Evolutionary conservation across 495 filamentous ascomycete species (phyloP).

Genomic region (Daldinia decipiens): DNA sequence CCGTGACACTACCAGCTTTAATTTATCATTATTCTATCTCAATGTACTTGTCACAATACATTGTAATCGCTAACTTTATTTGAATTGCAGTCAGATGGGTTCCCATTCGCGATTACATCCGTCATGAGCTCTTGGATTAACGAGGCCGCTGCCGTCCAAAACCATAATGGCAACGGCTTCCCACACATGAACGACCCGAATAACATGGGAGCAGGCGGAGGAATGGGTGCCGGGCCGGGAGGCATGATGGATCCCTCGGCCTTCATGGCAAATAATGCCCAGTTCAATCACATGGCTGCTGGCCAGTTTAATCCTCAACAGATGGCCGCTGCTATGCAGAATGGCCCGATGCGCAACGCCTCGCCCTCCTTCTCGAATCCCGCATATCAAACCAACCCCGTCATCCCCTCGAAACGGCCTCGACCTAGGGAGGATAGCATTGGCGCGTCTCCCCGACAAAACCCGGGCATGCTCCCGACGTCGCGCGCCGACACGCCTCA

Average conservation of each 20-base stretch:
- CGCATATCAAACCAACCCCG: conserved; percentile 80
- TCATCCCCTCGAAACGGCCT: conserved; percentile 88
- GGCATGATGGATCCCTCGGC: conserved; percentile 66
- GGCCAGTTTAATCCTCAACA: conserved; percentile 67
- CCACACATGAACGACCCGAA: conserved; percentile 67
- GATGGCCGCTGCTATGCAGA: conserved; percentile 78
- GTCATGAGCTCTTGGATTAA: conserved; percentile 88
- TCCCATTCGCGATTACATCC: conserved; percentile 48
- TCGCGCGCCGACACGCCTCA: conserved; percentile 95
- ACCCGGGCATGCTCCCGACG: conserved; percentile 74
- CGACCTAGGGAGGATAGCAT: conserved; percentile 85
- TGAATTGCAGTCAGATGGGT: conserved; percentile 61
- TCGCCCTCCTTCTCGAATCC: conserved; percentile 76
- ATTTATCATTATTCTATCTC: conserved; percentile 48
- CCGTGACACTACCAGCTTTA: conserved; percentile 55
- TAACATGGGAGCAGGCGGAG: conserved; percentile 53
- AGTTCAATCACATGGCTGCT: conserved; percentile 60
- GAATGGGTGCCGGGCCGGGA: conserved; percentile 32
- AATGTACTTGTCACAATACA: conserved; percentile 47
- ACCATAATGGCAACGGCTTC: conserved; percentile 82
- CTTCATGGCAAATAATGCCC: conserved; percentile 62
- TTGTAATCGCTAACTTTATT: conserved; percentile 60
- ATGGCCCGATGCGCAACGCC: conserved; percentile 82
- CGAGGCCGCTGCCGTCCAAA: conserved; percentile 75
- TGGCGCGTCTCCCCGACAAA: conserved; percentile 81